Conservation (phyloP, 2,329 filamentous ascomycete genomes). For the Talaromyces verruculosus region DNA sequence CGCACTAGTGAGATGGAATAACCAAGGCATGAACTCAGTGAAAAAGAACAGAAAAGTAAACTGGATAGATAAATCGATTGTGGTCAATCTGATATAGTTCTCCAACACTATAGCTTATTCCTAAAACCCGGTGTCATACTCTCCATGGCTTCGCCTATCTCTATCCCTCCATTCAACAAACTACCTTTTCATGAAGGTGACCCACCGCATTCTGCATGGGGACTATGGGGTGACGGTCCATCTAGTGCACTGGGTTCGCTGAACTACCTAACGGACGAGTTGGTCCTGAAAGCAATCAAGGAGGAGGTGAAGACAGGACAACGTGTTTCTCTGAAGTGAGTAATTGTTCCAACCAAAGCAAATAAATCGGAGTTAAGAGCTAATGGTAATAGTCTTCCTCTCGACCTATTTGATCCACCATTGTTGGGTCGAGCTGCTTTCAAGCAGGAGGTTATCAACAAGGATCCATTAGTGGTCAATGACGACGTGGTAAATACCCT, state of each 20-base stretch:
- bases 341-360: not conserved
- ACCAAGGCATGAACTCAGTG: not conserved
- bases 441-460: not conserved
- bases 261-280: not conserved
- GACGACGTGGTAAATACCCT: not conserved
- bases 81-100: not conserved
- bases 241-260: not conserved
- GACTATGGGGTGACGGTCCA: not conserved
- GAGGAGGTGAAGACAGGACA: not conserved
- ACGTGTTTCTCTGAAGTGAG: not conserved
- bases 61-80: not conserved
- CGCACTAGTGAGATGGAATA: not conserved
- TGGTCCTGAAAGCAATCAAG: not conserved
- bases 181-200: not conserved
- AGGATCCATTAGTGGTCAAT: not conserved
- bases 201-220: not conserved
- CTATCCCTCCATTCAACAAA: not conserved
- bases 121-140: not conserved
- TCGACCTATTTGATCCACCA: not conserved
- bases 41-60: not conserved
- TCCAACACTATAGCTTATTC: not conserved
- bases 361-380: not conserved
- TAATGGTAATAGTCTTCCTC: not conserved
- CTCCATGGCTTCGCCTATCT: not conserved
- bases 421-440: not conserved